Base-by-base conservation (phyloP, 208 protist species). In the Wallacemonas collosoma region DNA sequence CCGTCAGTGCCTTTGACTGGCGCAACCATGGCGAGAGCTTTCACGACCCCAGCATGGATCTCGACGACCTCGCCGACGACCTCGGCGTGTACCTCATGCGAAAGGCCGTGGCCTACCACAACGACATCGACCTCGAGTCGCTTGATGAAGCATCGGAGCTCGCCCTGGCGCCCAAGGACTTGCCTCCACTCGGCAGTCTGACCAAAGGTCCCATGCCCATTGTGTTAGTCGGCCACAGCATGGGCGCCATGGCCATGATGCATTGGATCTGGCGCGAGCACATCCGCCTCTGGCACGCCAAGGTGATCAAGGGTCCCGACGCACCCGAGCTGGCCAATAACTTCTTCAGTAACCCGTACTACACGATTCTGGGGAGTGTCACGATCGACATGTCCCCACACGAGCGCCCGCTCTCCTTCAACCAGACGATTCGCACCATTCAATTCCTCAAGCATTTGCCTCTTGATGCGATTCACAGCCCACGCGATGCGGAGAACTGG, bases 211-310 rank as follows among this genome's bases (percentile, higher is more conserved):
- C 82, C 12, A 51, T 87, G 41, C 79, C 77, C 2, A 65, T 87
- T 17, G 72, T 87, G 38, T 71, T 87, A 15, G 73, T 83, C 1
- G 82, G 79, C 2, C 82, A 87, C 73, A 87, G 82, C 73, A 85
- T 85, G 79, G 80, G 80, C 1, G 79, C 73, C 48, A 71, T 88
- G 71, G 77, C 62, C 17, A 53, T 83, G 57, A 69, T 83, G 76
- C 79, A 85, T 74, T 85, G 79, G 80, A 74, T 85, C 71, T 88
- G 83, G 83, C 50, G 56, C 12, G 64, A 74, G 54, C 83, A 88
- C 72, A 69, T 80, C 41, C 43, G 68, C 38, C 61, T 77, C 43
- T 81, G 74, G 77, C 43, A 57, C 40, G 65, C 80, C 70, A 55
- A 62, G 64, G 40, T 79, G 9, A n/a, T 77, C 45, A 58, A 50